phyloP scores from a whole-genome alignment of 2,329 filamentous ascomycete genomes.

The Raffaelea albimanens region DNA sequence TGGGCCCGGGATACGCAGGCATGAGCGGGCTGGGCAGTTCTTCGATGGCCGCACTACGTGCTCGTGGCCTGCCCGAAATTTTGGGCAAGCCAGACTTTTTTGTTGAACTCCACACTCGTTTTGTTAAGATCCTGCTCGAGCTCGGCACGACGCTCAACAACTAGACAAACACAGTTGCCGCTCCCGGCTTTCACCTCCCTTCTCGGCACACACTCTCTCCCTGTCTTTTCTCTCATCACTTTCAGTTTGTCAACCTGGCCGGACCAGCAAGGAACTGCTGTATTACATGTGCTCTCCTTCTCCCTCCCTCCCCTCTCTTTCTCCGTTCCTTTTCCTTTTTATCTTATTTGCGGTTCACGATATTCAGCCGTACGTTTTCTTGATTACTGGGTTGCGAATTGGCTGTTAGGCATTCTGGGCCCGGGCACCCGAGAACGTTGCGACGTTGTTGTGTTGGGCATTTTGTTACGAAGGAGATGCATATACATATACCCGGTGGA shows the following conservation, averaged over 20 bases:
- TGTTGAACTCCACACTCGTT: constrained; percentile 54
- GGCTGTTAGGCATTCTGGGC: no score
- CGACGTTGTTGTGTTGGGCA: no score
- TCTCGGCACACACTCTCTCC: not conserved
- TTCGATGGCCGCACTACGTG: constrained; percentile 43
- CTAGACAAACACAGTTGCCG: no score
- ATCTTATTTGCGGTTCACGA: not conserved
- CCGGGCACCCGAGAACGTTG: no score
- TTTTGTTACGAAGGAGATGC: no score
- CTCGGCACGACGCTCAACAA: constrained; percentile 44
- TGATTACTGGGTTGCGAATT: no score
- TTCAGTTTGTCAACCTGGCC: not conserved
- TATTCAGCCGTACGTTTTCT: not conserved
- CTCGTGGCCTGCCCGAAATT: constrained; percentile 54
- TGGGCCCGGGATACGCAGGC: constrained; percentile 44
- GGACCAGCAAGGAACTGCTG: not conserved
- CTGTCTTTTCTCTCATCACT: not conserved
- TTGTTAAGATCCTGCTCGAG: constrained; percentile 54
- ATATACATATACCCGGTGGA: no score
- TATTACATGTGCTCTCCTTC: no score
- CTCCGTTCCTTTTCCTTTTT: not conserved
- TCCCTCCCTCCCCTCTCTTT: not conserved
- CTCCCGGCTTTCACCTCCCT: not conserved
- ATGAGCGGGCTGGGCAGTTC: constrained; percentile 44
- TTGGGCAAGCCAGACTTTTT: constrained; percentile 61